Conservation (phyloP, 1,139 yeast species). For the Geotrichum macrosporum region DNA sequence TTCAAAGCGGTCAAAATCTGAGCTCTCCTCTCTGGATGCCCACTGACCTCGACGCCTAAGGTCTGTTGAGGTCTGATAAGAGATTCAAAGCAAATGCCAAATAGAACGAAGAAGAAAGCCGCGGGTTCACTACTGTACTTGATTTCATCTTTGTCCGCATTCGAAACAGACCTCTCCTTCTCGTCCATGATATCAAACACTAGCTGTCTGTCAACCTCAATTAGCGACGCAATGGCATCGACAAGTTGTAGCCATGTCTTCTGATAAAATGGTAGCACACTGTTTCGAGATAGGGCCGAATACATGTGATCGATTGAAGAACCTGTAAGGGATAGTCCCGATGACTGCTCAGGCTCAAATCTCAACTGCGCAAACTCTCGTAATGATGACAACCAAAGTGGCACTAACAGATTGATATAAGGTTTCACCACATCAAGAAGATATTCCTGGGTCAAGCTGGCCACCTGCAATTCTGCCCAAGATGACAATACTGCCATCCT, state of each 20-base stretch:
- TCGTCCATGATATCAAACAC: constrained; percentile 45
- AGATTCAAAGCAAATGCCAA: constrained; percentile 80
- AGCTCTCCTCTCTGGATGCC: constrained; percentile 32
- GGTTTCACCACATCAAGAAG: constrained; percentile 49
- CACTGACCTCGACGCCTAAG: constrained; percentile 21
- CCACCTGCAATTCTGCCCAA: constrained; percentile 78
- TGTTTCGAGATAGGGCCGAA: constrained; percentile 32
- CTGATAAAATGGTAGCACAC: constrained; percentile 49
- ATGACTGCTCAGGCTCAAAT: constrained; percentile 51
- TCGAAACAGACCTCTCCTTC: constrained; percentile 26
- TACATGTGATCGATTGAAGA: constrained; percentile 38
- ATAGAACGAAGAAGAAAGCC: constrained; percentile 73
- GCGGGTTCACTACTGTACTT: constrained; percentile 53
- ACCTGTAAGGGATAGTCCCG: constrained; percentile 28
- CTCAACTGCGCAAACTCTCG: constrained; percentile 69
- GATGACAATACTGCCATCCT: constrained; percentile 72
- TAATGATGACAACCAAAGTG: constrained; percentile 74
- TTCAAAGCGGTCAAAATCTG: constrained; percentile 53
- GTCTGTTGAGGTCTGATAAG: constrained; percentile 45
- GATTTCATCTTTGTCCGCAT: constrained; percentile 27
- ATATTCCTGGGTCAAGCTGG: constrained; percentile 39
- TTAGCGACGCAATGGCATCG: constrained; percentile 66
- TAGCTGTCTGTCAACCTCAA: constrained; percentile 48
- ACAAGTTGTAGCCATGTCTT: constrained; percentile 76
- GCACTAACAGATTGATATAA: constrained; percentile 57